Conservation (phyloP, 345 rosid genomes). For the Litchi chinensis region DNA sequence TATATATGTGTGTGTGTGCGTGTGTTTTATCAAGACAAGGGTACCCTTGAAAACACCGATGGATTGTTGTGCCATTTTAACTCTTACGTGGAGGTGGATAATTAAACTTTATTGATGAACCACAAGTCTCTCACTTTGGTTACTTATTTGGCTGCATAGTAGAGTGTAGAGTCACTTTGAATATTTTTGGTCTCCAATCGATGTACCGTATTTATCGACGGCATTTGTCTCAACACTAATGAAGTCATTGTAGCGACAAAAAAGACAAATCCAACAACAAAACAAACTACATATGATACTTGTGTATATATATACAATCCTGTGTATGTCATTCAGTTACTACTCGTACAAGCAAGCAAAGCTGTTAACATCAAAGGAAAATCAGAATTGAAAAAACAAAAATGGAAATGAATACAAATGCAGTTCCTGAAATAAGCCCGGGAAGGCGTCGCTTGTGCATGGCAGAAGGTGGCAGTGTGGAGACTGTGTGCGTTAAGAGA, state of each 20-base stretch:
- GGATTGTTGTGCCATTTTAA: neutral
- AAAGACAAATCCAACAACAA: conserved; percentile 12
- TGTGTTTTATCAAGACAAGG: neutral
- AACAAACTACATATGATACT: neutral
- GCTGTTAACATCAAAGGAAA: neutral
- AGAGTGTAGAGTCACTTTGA: neutral
- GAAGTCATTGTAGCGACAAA: neutral
- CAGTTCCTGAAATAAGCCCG: conserved; percentile 18
- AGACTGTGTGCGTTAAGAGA: conserved; percentile 32
- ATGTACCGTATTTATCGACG: conserved; percentile 26
- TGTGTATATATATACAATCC: neutral
- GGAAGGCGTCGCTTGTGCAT: conserved; percentile 13
- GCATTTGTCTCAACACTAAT: conserved; percentile 11
- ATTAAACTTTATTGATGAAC: neutral
- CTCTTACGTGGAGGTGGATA: neutral
- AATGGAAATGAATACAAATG: conserved; percentile 16
- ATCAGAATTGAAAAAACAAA: neutral
- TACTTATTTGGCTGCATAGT: conserved; percentile 1
- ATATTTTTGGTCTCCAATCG: conserved; percentile 18
- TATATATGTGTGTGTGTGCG: too few relatives aligned
- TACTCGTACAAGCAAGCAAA: neutral
- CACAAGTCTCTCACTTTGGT: neutral
- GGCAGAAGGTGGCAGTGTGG: conserved; percentile 23
- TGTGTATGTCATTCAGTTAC: neutral
- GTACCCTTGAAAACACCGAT: conserved; percentile 6